Percentiles rank a stretch among this genome's conserved stretches.
Conservation (phyloP, 306 rosid genomes). For the Phaseolus lunatus region DNA sequence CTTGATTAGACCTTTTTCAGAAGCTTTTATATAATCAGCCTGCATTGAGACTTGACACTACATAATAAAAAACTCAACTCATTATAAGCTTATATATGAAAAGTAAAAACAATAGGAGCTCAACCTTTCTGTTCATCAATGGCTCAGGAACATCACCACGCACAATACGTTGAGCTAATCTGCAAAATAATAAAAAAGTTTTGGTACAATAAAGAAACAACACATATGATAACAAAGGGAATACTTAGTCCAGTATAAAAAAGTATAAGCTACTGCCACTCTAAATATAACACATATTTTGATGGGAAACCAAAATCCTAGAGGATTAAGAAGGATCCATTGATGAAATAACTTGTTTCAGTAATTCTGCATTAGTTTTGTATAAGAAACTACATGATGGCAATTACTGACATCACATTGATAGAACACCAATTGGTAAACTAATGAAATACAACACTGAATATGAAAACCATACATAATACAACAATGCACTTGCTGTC, state of each 20-base stretch:
- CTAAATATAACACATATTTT: slow-evolving; percentile 3
- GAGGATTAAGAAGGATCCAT: background rate
- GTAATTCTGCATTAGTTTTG: background rate
- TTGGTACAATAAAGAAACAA: slow-evolving; percentile 23
- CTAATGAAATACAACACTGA: background rate
- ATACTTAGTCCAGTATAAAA: slow-evolving; percentile 1
- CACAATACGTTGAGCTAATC: slow-evolving; percentile 96
- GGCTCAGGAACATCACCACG: slow-evolving; percentile 99
- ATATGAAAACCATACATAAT: background rate
- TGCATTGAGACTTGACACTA: slow-evolving; percentile 26
- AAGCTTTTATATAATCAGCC: slow-evolving; percentile 18
- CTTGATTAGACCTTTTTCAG: slow-evolving; percentile 22
- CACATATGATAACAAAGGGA: slow-evolving; percentile 5
- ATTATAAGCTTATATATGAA: slow-evolving; percentile 29
- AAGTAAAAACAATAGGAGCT: slow-evolving; percentile 21
- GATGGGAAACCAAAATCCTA: background rate
- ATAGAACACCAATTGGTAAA: background rate
- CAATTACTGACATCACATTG: background rate
- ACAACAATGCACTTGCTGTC: background rate
- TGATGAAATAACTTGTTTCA: background rate
- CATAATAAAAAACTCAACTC: background rate
- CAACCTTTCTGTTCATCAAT: slow-evolving; percentile 85
- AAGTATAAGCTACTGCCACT: background rate
- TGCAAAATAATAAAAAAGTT: slow-evolving; percentile 47
- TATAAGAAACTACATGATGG: background rate